phyloP scores from a whole-genome alignment of 371 early-diverging fungal species.

The Gilbertella persicaria region DNA sequence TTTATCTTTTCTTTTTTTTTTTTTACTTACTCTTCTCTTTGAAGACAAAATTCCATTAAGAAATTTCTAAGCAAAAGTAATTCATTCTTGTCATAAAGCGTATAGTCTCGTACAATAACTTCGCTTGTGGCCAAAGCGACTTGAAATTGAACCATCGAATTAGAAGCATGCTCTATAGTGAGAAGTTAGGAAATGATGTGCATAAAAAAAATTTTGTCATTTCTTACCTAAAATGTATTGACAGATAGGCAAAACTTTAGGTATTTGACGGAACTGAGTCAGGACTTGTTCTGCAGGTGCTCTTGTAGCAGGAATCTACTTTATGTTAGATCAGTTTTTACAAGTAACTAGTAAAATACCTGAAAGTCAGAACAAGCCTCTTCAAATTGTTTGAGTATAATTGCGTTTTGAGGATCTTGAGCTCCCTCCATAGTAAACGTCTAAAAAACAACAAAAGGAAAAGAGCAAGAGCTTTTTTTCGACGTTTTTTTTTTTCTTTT shows the following conservation, averaged over 20 bases:
- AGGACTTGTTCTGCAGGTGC: slow-evolving; percentile 61
- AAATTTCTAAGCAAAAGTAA: slow-evolving; percentile 55
- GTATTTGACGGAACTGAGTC: slow-evolving; percentile 59
- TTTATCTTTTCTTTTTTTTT: background rate
- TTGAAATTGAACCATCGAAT: slow-evolving; percentile 65
- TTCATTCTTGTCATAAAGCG: slow-evolving; percentile 51
- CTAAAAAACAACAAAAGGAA: background rate
- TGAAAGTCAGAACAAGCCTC: slow-evolving; percentile 70
- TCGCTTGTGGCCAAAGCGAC: slow-evolving; percentile 60
- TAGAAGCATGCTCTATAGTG: slow-evolving; percentile 51
- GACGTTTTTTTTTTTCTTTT: slow-evolving; percentile 1
- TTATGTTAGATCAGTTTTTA: background rate
- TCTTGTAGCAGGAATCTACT: slow-evolving; percentile 55
- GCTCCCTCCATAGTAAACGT: slow-evolving; percentile 10
- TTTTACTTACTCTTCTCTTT: slow-evolving; percentile 35
- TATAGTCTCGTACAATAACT: slow-evolving; percentile 61
- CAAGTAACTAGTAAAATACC: slow-evolving; percentile 33
- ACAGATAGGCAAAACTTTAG: slow-evolving; percentile 63
- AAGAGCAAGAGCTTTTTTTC: background rate
- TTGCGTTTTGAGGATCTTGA: slow-evolving; percentile 31
- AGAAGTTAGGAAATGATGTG: background rate
- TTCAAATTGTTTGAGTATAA: slow-evolving; percentile 55
- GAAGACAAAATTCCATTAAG: slow-evolving; percentile 59
- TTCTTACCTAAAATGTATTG: slow-evolving; percentile 64
- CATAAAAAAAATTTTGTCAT: background rate